Evolutionary conservation across 2,329 filamentous ascomycete species (phyloP).

Genomic region (Hortaea werneckii): DNA sequence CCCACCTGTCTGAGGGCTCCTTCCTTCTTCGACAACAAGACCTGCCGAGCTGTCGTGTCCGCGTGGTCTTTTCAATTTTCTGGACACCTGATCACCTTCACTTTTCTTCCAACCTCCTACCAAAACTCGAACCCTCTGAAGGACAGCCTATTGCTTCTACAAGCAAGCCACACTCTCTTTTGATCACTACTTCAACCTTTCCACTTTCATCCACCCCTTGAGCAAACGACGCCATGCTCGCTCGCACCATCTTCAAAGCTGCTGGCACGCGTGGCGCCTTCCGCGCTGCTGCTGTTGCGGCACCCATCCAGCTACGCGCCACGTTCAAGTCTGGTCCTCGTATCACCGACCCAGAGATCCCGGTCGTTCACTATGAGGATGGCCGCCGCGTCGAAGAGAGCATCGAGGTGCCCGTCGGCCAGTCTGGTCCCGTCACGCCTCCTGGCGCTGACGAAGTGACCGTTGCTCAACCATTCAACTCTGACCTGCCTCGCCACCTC

Average conservation of each 20-base stretch:
- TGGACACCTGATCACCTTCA: too few species aligned
- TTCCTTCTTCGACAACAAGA: too few species aligned
- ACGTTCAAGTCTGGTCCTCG: slow-evolving; percentile 16
- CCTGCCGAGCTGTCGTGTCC: too few species aligned
- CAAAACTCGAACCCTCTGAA: too few species aligned
- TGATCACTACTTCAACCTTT: too few species aligned
- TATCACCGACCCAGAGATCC: slow-evolving; percentile 19
- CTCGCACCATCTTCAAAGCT: slow-evolving; percentile 5
- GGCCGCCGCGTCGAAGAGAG: slow-evolving; percentile 22
- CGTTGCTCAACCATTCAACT: slow-evolving; percentile 21
- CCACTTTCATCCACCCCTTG: too few species aligned
- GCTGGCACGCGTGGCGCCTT: slow-evolving; percentile 5
- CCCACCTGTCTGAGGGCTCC: too few species aligned
- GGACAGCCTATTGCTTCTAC: too few species aligned
- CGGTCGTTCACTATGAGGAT: slow-evolving; percentile 22
- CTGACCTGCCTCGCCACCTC: slow-evolving; percentile 39
- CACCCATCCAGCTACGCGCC: slow-evolving; percentile 7
- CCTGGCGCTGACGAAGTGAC: slow-evolving; percentile 24
- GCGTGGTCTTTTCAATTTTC: too few species aligned
- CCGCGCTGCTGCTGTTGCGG: not conserved
- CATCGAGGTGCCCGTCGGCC: slow-evolving; percentile 15
- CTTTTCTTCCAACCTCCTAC: too few species aligned
- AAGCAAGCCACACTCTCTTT: too few species aligned
- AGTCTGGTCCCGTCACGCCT: slow-evolving; percentile 22
- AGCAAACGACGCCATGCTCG: slow-evolving; percentile 6